Percentiles rank a stretch among this genome's conserved stretches.
These are phyloP conservation scores for Globisporangium nodosum DNA, from an alignment of 352 stramenopile species.

Conservation along the genomic window DNA sequence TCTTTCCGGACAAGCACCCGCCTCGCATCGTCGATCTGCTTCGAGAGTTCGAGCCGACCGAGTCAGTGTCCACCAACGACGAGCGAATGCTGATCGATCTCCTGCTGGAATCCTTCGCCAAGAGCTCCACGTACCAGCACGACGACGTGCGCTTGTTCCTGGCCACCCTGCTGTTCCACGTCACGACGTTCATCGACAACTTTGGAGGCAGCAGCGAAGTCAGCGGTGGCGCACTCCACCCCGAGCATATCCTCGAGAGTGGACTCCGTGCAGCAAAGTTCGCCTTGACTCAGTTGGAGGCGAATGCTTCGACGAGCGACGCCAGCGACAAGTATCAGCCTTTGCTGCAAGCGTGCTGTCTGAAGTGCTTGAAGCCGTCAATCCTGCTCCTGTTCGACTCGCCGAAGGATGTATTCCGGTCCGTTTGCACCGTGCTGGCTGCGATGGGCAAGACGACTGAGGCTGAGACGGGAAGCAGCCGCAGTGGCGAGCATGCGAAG, in stretches of 20 bases:
- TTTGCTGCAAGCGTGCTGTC: conserved; percentile 30
- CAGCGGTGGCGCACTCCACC: conserved; percentile 10
- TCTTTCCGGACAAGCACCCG: conserved; percentile 42
- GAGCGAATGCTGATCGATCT: conserved; percentile 25
- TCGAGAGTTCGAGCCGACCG: conserved; percentile 39
- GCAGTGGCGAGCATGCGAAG: conserved; percentile 6
- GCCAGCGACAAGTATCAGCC: conserved; percentile 11
- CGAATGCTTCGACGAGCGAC: conserved; percentile 11
- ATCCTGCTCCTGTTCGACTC: conserved; percentile 56
- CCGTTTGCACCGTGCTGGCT: conserved; percentile 15
- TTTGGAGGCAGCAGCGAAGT: conserved; percentile 15
- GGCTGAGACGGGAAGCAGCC: background rate
- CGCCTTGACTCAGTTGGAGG: conserved; percentile 23
- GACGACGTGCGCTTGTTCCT: conserved; percentile 30
- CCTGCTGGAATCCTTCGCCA: conserved; percentile 31
- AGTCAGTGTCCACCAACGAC: conserved; percentile 9
- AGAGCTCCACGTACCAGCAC: conserved; percentile 26
- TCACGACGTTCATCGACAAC: conserved; percentile 30
- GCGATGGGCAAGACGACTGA: background rate
- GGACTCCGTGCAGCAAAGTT: conserved; percentile 32
- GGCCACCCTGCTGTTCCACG: conserved; percentile 34
- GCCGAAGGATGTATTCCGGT: conserved; percentile 35
- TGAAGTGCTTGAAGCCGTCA: conserved; percentile 37
- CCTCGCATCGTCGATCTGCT: conserved; percentile 49
- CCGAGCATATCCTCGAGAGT: conserved; percentile 26